Conservation (phyloP, 2,329 filamentous ascomycete genomes). For the Aspergillus caelatus region DNA sequence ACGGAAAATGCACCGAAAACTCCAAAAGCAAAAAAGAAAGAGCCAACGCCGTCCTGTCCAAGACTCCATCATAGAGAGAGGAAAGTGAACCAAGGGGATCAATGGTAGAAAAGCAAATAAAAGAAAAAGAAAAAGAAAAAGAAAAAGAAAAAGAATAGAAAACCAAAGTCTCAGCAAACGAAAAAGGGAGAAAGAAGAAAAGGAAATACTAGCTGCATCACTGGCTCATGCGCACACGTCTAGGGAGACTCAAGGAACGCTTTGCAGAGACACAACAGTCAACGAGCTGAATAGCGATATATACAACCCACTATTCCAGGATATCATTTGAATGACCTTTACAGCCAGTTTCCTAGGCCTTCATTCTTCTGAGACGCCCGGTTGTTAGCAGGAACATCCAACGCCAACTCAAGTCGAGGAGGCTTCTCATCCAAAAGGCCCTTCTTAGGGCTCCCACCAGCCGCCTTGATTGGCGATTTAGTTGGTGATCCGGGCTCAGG, state of each 20-base stretch:
- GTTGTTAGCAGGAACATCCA: slow-evolving; percentile 34
- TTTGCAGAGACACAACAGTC: slow-evolving; percentile 14
- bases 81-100: neutral
- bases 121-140: neutral
- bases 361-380: slow-evolving; percentile 28
- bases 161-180: slow-evolving; percentile 16
- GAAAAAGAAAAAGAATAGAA: neutral
- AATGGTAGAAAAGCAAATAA: neutral
- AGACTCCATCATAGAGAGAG: slow-evolving; percentile 8
- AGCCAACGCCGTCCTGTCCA: slow-evolving; percentile 24
- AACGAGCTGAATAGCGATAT: slow-evolving; percentile 1
- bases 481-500: slow-evolving; percentile 39
- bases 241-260: neutral
- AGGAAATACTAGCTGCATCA: slow-evolving; percentile 19
- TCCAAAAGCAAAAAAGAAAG: slow-evolving; percentile 16
- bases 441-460: slow-evolving; percentile 47
- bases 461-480: slow-evolving; percentile 53
- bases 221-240: slow-evolving; percentile 26
- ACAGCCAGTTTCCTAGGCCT: slow-evolving; percentile 42
- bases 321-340: slow-evolving; percentile 11
- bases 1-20: slow-evolving; percentile 26
- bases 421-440: slow-evolving; percentile 52
- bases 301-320: neutral
- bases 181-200: slow-evolving; percentile 17
- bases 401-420: slow-evolving; percentile 60